phyloP scores from a whole-genome alignment of 208 protist species.

The Endotrypanum monterogeii region DNA sequence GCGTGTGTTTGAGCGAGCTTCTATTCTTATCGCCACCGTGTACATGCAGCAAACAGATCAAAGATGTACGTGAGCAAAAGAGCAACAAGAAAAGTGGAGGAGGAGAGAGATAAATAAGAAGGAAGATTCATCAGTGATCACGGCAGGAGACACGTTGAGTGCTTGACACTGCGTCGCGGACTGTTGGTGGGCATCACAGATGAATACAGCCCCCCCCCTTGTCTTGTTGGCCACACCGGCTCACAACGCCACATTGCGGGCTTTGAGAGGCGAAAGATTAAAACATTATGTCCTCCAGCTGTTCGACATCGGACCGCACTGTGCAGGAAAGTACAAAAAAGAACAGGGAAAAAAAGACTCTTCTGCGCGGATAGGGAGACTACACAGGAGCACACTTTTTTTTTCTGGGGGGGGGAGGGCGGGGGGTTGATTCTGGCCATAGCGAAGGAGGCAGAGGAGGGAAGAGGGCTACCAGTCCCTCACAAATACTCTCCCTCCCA shows the following conservation, averaged over 20 bases:
- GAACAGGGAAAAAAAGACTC: not conserved
- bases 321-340: not conserved
- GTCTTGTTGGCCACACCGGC: not conserved
- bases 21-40: not conserved
- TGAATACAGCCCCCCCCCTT: not conserved
- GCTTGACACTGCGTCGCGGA: not conserved
- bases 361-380: no score
- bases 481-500: not conserved
- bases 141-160: not conserved
- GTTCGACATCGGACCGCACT: not conserved
- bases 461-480: not conserved
- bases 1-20: not conserved
- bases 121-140: not conserved
- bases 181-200: not conserved
- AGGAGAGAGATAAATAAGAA: not conserved
- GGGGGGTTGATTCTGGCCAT: not conserved
- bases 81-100: not conserved
- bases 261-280: not conserved
- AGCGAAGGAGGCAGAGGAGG: not conserved
- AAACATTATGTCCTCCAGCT: no score
- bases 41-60: not conserved
- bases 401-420: no score
- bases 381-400: no score
- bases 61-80: slow-evolving; percentile 1
- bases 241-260: not conserved